phyloP scores from a whole-genome alignment of 352 stramenopile species.

The Pseudoperonospora humuli region DNA sequence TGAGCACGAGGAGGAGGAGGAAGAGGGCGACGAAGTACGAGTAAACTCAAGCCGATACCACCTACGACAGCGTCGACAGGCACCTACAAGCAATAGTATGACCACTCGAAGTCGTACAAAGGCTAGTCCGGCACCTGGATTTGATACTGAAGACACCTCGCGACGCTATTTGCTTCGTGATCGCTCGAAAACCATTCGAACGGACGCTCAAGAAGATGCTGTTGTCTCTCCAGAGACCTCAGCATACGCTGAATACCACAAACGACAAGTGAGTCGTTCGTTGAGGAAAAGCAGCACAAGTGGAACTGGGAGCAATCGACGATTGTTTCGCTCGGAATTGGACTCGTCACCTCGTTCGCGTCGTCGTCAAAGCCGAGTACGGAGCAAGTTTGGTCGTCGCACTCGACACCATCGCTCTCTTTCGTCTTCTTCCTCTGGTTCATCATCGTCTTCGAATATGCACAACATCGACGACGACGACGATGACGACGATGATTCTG shows the following conservation, averaged over 20 bases:
- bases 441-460: conserved; percentile 45
- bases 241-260: conserved; percentile 60
- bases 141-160: conserved; percentile 12
- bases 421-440: conserved; percentile 35
- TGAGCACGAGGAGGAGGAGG: conserved; percentile 21
- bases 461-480: no score
- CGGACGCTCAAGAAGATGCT: conserved; percentile 17
- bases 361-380: conserved; percentile 13
- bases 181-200: conserved; percentile 55
- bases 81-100: conserved; percentile 8
- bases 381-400: conserved; percentile 18
- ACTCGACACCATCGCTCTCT: conserved; percentile 29
- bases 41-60: conserved; percentile 36
- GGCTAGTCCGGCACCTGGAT: conserved; percentile 6
- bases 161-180: conserved; percentile 62
- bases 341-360: conserved; percentile 17
- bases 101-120: conserved; percentile 21
- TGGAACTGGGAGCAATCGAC: conserved; percentile 18
- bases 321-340: conserved; percentile 23
- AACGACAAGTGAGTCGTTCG: conserved; percentile 40
- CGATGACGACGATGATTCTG: conserved; percentile 55
- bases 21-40: conserved; percentile 18
- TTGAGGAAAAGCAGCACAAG: conserved; percentile 14
- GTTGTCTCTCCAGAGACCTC: conserved; percentile 30
- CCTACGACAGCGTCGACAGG: conserved; percentile 24